Evolutionary conservation across 129 eudicot species (phyloP), one percentile per base, ranked within the genome.

Genomic region (Smallanthus sonchifolius): DNA sequence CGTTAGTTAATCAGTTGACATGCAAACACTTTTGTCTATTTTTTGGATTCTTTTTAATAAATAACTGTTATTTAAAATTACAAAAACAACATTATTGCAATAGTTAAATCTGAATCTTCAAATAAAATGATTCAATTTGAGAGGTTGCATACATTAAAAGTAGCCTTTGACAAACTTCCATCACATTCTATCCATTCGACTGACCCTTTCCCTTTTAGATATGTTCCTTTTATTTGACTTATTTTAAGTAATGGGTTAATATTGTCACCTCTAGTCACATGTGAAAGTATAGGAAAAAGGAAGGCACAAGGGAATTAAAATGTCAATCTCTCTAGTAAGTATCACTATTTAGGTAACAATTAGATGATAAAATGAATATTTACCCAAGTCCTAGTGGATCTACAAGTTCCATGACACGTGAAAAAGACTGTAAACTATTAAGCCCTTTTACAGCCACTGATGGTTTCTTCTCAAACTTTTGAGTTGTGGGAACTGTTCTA

Each of bases 371-470:
- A 47, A 60, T 62, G 73, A 75, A 38, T 60, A 47, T 14, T 80
- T 88, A 94, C 99, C 99, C 99, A 68, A 90, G 82, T 83, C 97
- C 97, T 35, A 94, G 84, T 57, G 99, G 99, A 86, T 94, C 99
- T 70, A 94, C 81, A 78, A 84, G 87, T 75, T 94, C 99, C 81
- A 85, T 85, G 57, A 90, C 93, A 70, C 97, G 96, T 48, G 99
- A 93, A 79, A 94, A 85, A 9, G 99, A 94, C 65, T 86, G 97
- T 71, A 91, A 63, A 82, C 54, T 83, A 70, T 74, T 83, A 59
- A 94, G 88, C 16, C 82, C 96, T 52, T 86, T 91, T 74, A 74
- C 76, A 71, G 79, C 68, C 15, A 82, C 76, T 40, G 92, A 74
- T 64, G 96, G 89, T 83, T 86, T 86, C 66, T 71, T 77, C 69